phyloP scores from a whole-genome alignment of 331 rosid genomes.

The Cydonia oblonga region DNA sequence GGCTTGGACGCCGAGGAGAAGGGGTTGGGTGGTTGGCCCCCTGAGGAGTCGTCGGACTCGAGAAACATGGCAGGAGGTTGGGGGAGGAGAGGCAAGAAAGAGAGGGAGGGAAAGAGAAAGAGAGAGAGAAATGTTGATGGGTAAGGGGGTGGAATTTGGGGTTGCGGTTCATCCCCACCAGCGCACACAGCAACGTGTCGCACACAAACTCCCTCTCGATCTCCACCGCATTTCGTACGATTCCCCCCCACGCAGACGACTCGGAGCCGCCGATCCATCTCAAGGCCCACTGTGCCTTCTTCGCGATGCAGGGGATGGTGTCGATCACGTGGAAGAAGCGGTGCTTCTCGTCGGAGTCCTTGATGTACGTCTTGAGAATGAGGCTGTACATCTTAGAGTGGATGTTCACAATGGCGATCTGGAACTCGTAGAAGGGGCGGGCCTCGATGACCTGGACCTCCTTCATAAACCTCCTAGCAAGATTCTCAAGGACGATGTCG shows the following conservation, averaged over 20 bases:
- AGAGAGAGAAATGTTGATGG: too few relatives aligned
- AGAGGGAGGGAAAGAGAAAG: too few relatives aligned
- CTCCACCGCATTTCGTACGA: constrained; percentile 46
- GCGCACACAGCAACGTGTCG: constrained; percentile 56
- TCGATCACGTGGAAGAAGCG: constrained; percentile 46
- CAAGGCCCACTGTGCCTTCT: constrained; percentile 68
- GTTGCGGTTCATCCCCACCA: constrained; percentile 55
- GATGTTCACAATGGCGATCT: constrained; percentile 53
- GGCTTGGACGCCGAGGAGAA: too few relatives aligned
- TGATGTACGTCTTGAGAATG: constrained; percentile 43
- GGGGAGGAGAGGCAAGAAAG: too few relatives aligned
- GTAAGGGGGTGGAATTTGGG: too few relatives aligned
- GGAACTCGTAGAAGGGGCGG: constrained; percentile 59
- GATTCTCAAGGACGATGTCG: constrained; percentile 52
- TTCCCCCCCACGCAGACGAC: constrained; percentile 1
- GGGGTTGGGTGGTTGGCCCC: too few relatives aligned
- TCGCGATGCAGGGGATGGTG: constrained; percentile 55
- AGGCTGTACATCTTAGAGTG: constrained; percentile 72
- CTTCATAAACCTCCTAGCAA: constrained; percentile 53
- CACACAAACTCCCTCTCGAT: constrained; percentile 69
- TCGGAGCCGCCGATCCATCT: constrained; percentile 64
- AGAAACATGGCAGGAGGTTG: too few relatives aligned
- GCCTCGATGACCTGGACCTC: constrained; percentile 52
- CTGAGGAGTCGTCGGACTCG: too few relatives aligned
- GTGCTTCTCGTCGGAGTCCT: constrained; percentile 37